Percentiles rank a stretch among this genome's conserved stretches.
Conservation (phyloP, 345 rosid species). For the Dipteronia dyeriana region DNA sequence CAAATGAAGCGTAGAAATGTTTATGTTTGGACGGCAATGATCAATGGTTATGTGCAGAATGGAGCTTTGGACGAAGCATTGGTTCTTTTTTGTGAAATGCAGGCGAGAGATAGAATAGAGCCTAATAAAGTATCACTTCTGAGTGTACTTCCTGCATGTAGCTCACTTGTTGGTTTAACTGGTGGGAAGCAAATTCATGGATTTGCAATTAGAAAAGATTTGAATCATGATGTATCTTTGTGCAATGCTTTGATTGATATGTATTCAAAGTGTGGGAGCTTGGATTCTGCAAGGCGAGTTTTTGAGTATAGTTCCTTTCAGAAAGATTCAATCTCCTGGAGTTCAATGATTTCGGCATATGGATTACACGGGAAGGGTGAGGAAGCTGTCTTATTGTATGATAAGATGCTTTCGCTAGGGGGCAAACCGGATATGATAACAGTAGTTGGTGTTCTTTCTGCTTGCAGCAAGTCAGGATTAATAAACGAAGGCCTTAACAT, state of each 20-base stretch:
- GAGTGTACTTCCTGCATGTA: slow-evolving; percentile 61
- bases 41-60: slow-evolving; percentile 52
- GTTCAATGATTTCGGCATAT: slow-evolving; percentile 66
- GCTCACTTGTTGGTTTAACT: slow-evolving; percentile 44
- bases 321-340: slow-evolving; percentile 69
- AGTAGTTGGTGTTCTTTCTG: slow-evolving; percentile 61
- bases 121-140: slow-evolving; percentile 61
- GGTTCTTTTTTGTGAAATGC: slow-evolving; percentile 58
- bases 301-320: slow-evolving; percentile 37
- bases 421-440: slow-evolving; percentile 55
- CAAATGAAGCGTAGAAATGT: slow-evolving; percentile 46
- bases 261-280: slow-evolving; percentile 63
- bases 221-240: slow-evolving; percentile 39
- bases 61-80: slow-evolving; percentile 50
- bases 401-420: slow-evolving; percentile 51
- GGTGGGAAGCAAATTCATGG: slow-evolving; percentile 66
- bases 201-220: slow-evolving; percentile 47
- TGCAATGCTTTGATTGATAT: slow-evolving; percentile 65
- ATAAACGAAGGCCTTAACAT: slow-evolving; percentile 50
- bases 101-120: slow-evolving; percentile 37
- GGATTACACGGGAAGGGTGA: slow-evolving; percentile 73
- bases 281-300: slow-evolving; percentile 51
- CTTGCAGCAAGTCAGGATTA: slow-evolving; percentile 61
- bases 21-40: slow-evolving; percentile 68
- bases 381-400: slow-evolving; percentile 52